These are phyloP conservation scores for Cystobasidiaceae sp. DNA, from an alignment of 1,284 basidiomycete genomes.

Conservation along the genomic window DNA sequence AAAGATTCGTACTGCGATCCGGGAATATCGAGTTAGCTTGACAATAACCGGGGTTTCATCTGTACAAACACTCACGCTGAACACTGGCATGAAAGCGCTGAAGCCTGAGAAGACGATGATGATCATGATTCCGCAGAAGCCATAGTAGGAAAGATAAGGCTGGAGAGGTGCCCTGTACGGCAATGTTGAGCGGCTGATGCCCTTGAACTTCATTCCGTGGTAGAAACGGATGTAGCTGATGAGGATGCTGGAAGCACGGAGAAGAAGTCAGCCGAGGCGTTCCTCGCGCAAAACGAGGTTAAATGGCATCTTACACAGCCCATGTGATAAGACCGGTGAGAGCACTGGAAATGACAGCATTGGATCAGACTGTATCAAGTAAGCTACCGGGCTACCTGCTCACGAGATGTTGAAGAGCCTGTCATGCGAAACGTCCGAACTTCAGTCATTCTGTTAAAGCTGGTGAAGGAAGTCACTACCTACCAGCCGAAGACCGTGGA, in stretches of 20 bases:
- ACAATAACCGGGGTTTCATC: not conserved
- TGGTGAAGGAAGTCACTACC: not conserved
- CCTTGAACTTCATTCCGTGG: slow-evolving; percentile 66
- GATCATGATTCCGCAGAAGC: slow-evolving; percentile 54
- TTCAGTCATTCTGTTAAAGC: not conserved
- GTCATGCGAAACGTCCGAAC: not conserved
- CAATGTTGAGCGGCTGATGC: slow-evolving; percentile 59
- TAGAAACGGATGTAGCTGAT: slow-evolving; percentile 75
- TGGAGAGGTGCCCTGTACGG: slow-evolving; percentile 61
- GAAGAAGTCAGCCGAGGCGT: not conserved
- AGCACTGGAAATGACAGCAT: slow-evolving; percentile 13
- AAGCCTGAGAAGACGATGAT: slow-evolving; percentile 24
- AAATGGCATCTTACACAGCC: slow-evolving; percentile 56
- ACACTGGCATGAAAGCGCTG: slow-evolving; percentile 31
- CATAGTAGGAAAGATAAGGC: slow-evolving; percentile 68
- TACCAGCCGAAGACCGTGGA: slow-evolving; percentile 60
- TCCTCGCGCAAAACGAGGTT: not conserved
- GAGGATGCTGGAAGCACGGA: slow-evolving; percentile 53
- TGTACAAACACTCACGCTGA: not conserved
- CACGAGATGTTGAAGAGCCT: not conserved
- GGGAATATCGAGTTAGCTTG: not conserved
- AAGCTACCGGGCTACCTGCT: not conserved
- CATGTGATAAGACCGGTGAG: slow-evolving; percentile 64
- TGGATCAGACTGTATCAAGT: not conserved
- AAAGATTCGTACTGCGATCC: not conserved